phyloP scores from a whole-genome alignment of 805 yeast species.

The Blastobotrys robertii region DNA sequence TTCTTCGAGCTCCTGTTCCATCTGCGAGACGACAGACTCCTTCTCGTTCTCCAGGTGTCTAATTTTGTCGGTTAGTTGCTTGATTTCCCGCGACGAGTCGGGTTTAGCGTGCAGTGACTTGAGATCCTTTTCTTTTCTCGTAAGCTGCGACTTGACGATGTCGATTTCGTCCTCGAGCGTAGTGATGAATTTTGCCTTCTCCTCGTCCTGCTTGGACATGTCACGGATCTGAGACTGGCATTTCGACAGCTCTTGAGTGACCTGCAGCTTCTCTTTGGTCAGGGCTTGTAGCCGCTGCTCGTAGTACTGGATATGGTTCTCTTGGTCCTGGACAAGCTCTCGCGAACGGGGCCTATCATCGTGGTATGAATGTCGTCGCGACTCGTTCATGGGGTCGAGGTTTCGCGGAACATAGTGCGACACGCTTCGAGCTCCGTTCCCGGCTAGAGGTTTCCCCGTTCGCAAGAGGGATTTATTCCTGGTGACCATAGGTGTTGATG shows the following conservation, averaged over 20 bases:
- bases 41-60: neutral
- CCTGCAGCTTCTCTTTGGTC: neutral
- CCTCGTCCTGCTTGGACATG: neutral
- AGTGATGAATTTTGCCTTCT: neutral
- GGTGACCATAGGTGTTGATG: too few relatives aligned
- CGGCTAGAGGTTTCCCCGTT: too few relatives aligned
- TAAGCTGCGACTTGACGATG: neutral
- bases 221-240: neutral
- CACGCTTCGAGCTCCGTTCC: too few relatives aligned
- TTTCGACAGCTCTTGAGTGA: neutral
- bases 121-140: neutral
- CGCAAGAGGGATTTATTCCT: too few relatives aligned
- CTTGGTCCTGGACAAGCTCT: neutral
- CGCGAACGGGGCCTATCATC: too few relatives aligned
- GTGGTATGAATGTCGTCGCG: too few relatives aligned
- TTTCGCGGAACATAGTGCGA: too few relatives aligned
- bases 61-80: neutral
- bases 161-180: neutral
- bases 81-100: neutral
- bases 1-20: too few relatives aligned
- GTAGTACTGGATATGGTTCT: neutral
- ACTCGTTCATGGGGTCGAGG: too few relatives aligned
- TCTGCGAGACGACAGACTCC: neutral
- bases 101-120: neutral
- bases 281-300: neutral